phyloP scores from a whole-genome alignment of 805 yeast genomes.

The Sungouiella blattae region DNA sequence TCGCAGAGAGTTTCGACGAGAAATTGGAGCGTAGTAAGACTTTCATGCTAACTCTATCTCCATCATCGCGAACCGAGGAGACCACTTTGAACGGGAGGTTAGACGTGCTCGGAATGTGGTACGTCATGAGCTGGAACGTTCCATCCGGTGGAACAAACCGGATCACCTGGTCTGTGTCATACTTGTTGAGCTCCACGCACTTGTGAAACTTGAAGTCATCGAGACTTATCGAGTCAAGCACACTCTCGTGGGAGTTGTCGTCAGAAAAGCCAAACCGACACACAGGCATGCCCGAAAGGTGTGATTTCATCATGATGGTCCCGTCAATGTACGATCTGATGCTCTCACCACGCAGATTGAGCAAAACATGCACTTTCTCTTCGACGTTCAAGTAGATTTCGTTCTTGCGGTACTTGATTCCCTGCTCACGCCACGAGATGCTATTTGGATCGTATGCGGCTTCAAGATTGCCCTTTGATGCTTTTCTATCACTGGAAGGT shows the following conservation, averaged over 20 bases:
- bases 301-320: conserved; percentile 63
- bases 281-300: conserved; percentile 75
- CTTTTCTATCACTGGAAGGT: not conserved
- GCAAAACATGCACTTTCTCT: conserved; percentile 70
- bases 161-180: conserved; percentile 61
- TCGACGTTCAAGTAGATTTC: conserved; percentile 73
- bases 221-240: conserved; percentile 42
- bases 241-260: not conserved
- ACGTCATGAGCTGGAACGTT: conserved; percentile 76
- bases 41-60: conserved; percentile 50
- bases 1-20: conserved; percentile 56
- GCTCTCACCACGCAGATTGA: conserved; percentile 61
- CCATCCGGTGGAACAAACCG: conserved; percentile 87
- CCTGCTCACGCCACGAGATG: conserved; percentile 67
- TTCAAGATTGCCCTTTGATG: conserved; percentile 3
- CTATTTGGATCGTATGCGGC: conserved; percentile 13
- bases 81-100: conserved; percentile 67
- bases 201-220: conserved; percentile 86
- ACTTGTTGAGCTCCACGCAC: conserved; percentile 71
- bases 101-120: conserved; percentile 46
- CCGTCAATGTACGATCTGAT: conserved; percentile 77
- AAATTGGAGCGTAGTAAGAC: conserved; percentile 62
- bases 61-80: conserved; percentile 48
- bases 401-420: conserved; percentile 75
- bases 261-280: conserved; percentile 81